These are phyloP conservation scores for Diospyros lotus DNA, from an alignment of 148 eudicot genomes.

Conservation along the genomic window DNA sequence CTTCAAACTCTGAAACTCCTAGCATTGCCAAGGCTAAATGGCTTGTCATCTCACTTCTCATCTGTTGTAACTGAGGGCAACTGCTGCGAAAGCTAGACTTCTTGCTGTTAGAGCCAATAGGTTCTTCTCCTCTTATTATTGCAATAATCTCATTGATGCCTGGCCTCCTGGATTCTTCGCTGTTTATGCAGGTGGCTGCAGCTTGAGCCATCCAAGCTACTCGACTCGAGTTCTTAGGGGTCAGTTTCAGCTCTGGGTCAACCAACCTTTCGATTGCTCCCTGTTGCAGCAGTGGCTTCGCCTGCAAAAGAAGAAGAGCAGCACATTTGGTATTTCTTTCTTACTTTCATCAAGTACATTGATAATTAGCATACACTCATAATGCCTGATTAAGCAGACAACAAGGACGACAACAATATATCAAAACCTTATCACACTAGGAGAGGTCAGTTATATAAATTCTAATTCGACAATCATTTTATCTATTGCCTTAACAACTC, in stretches of 20 bases:
- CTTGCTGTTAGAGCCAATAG: constrained; percentile 26
- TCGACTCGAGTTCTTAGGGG: constrained; percentile 45
- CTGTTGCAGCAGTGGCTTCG: constrained; percentile 77
- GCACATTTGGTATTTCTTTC: too few species aligned
- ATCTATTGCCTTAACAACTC: too few species aligned
- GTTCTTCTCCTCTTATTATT: constrained; percentile 54
- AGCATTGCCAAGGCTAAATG: constrained; percentile 93
- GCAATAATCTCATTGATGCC: constrained; percentile 54
- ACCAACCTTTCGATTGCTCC: constrained; percentile 49
- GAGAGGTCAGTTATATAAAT: too few species aligned
- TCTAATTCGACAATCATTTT: too few species aligned
- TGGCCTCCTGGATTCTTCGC: constrained; percentile 71
- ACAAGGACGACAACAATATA: too few species aligned
- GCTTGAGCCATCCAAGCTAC: constrained; percentile 67
- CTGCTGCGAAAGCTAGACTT: constrained; percentile 34
- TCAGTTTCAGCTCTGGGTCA: constrained; percentile 58
- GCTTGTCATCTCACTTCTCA: constrained; percentile 58
- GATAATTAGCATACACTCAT: too few species aligned
- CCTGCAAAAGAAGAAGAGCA: constrained; percentile 36
- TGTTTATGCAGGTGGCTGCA: constrained; percentile 67
- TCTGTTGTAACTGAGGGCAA: constrained; percentile 36
- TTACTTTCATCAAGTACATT: too few species aligned
- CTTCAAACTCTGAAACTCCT: constrained; percentile 76
- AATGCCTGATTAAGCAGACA: too few species aligned
- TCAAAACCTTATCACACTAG: too few species aligned